Percentiles rank a stretch among this genome's conserved stretches.
Conservation (phyloP, 176 grass and related monocot genomes). For the Hordeum marinum region DNA sequence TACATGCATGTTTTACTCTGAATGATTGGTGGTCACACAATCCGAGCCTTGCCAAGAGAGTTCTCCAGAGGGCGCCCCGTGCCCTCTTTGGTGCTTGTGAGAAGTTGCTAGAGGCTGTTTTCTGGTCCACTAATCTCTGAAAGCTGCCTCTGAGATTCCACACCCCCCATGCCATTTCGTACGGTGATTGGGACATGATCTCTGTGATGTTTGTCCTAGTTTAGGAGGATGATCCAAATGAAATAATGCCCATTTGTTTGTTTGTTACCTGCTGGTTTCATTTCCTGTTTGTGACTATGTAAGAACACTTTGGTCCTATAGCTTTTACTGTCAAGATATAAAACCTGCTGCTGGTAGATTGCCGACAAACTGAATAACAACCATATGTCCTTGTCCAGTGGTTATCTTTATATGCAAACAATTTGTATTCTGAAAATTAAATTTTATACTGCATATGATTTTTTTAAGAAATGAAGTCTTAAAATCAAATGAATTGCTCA, state of each 20-base stretch:
- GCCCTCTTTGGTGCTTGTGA: not conserved
- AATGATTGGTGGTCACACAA: slow-evolving; percentile 1
- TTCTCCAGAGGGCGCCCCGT: not conserved
- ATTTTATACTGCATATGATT: not conserved
- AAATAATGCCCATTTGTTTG: not conserved
- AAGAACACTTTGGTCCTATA: not conserved
- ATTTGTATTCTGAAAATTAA: not conserved
- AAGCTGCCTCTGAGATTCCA: slow-evolving; percentile 25
- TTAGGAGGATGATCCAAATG: not conserved
- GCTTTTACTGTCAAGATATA: not conserved
- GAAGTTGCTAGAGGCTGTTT: not conserved
- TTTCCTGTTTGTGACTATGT: not conserved
- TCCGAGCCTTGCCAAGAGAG: not conserved
- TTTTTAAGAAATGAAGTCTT: not conserved
- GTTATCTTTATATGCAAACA: not conserved
- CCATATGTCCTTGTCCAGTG: not conserved
- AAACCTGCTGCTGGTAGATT: not conserved
- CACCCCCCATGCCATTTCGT: not conserved
- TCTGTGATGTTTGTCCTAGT: not conserved
- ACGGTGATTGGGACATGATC: slow-evolving; percentile 10
- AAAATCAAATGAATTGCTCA: not conserved
- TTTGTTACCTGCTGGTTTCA: not conserved
- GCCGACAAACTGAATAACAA: not conserved
- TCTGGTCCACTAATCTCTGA: slow-evolving; percentile 18
- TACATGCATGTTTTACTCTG: not conserved